A percentile compares a stretch with the other conserved stretches of the same genome.
phyloP scores from a whole-genome alignment of 2,329 filamentous ascomycete species.

The Hypoxylon rubiginosum region DNA sequence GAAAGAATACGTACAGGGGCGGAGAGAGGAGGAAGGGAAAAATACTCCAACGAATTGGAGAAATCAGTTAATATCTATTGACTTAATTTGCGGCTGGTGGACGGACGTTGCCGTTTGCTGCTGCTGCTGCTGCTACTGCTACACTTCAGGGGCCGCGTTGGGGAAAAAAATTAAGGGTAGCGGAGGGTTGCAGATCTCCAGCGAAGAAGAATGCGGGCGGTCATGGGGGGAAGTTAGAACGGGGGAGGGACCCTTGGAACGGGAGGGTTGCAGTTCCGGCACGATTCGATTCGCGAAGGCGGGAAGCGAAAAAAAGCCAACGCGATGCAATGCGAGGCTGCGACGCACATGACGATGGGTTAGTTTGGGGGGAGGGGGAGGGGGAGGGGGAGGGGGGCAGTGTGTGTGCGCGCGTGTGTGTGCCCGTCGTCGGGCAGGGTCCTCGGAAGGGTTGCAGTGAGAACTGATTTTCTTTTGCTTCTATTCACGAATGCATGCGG shows the following conservation, averaged over 20 bases:
- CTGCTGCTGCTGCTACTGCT: too few relatives aligned
- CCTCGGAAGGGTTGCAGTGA: conserved; percentile 1
- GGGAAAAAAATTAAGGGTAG: background rate
- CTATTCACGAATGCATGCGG: conserved; percentile 14
- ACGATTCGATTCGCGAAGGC: conserved; percentile 31
- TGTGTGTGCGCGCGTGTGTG: too few relatives aligned
- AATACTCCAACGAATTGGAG: background rate
- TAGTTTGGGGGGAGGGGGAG: background rate
- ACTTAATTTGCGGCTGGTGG: conserved; percentile 14
- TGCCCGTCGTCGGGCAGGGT: background rate
- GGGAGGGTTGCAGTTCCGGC: conserved; percentile 26
- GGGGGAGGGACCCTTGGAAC: too few relatives aligned
- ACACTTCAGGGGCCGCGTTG: background rate
- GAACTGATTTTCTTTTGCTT: background rate
- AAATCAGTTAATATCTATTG: conserved; percentile 28
- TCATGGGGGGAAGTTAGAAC: conserved; percentile 2
- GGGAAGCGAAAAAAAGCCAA: background rate
- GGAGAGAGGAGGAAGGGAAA: background rate
- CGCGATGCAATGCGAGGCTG: conserved; percentile 17
- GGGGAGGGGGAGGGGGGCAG: background rate
- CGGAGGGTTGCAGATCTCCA: background rate
- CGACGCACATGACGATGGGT: background rate
- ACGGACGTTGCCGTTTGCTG: background rate
- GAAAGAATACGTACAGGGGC: background rate
- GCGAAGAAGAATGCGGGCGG: background rate